These are phyloP conservation scores for Beauveria scarabaeidicola DNA, from an alignment of 2,329 filamentous ascomycete species.

Conservation along the genomic window DNA sequence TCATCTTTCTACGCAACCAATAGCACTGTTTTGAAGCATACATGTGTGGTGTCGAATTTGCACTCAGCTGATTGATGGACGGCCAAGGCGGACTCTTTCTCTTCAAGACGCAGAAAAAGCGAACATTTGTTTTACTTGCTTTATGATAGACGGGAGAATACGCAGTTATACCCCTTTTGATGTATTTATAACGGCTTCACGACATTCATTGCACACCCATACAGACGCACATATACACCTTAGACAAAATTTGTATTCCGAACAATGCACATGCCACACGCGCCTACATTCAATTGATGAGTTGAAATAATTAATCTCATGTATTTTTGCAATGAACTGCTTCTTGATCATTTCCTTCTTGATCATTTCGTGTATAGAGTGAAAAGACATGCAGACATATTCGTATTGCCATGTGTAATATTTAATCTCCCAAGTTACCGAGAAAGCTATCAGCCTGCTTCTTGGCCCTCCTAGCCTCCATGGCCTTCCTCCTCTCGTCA, in stretches of 20 bases:
- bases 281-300: too few relatives aligned
- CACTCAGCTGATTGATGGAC: not conserved
- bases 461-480: constrained; percentile 53
- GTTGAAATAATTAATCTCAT: too few relatives aligned
- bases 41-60: not conserved
- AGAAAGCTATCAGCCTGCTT: constrained; percentile 67
- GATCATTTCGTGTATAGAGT: too few relatives aligned
- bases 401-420: not conserved
- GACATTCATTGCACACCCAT: constrained; percentile 9
- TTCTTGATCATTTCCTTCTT: too few relatives aligned
- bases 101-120: not conserved
- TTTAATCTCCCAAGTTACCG: constrained; percentile 39
- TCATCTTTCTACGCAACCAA: not conserved
- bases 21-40: not conserved
- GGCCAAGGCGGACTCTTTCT: not conserved
- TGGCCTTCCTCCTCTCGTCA: constrained; percentile 53
- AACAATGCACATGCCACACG: not conserved
- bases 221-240: not conserved
- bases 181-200: constrained; percentile 22
- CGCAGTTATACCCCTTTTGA: constrained; percentile 14
- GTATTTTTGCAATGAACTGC: too few relatives aligned
- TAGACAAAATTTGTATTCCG: not conserved
- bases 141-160: constrained; percentile 17
- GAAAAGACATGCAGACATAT: not conserved
- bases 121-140: constrained; percentile 13